Evolutionary conservation across 768 basidiomycete genomes (phyloP), one percentile per base, ranked within the genome.

Genomic region (Mycena olivaceomarginata): DNA sequence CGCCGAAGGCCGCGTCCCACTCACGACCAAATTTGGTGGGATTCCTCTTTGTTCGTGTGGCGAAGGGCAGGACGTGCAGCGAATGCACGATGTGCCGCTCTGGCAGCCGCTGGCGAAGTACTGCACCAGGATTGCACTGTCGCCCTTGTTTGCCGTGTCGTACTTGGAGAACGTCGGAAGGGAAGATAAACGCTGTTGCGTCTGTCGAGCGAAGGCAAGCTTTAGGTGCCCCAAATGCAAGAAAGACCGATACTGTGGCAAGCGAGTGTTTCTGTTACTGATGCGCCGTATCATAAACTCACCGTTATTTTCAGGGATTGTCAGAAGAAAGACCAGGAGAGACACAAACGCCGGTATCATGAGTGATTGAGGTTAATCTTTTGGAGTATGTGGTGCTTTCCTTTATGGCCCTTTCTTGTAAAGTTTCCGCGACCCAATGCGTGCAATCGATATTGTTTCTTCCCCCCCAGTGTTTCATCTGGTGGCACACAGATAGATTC

Each of bases 1-100:
- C 0, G 31, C 48, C 18, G 78, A n/a, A 15, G 76, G 64, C 56
- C 84, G 72, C 67, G 83, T 91, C 37, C 91, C 91, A 0, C 82
- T 89, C 6, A 82, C 84, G 51, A 80, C 81, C 9, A 86, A 88
- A 41, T 82, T 86, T 16, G 84, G 84, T 2, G 81, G 83, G 45
- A 81, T 80, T 10, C 91, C 91, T 0, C 82, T 92, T 37, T 94
- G 93, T 78, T 85, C 84, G 1, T 93, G 93, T 64, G 92, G 92
- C 2, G 82, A 83, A 59, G 92, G 91, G 10, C 86, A 91, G 63
- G 86, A 89, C 65, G 82, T 89, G 13, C 88, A 85, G 5, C 80
- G 77, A 4, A 87, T 93, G 74, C 79, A 80, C 0, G 81, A 80
- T 20, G 75, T 82, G 2, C 64, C 79, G 13, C 76, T 80, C 18